Evolutionary conservation across 1,284 basidiomycete species (phyloP), one percentile per base, ranked within the genome.

Genomic region (Wallemia hederae): DNA sequence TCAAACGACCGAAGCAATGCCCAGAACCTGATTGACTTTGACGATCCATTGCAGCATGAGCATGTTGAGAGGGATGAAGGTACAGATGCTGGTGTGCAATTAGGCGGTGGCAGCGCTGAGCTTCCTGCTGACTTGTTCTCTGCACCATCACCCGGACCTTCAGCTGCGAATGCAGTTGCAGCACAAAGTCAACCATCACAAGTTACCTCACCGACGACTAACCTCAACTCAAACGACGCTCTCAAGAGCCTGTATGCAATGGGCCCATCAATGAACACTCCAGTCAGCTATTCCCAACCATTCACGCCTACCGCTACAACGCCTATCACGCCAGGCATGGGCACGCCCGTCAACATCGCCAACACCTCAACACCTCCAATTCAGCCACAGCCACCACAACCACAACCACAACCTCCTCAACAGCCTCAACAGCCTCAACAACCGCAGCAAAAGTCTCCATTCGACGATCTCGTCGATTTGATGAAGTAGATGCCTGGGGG

Each of bases 401-500:
- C 25, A 19, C 56, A 58, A 28, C 15, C 9, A 2, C 2, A 9
- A 26, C 5, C 3, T 26, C 25, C 24, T 2, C 55, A 56, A n/a
- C 56, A 58, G 24, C 56, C 24, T 26, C 56, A 58, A 7, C 56
- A 15, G 24, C 25, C 24, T 26, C 56, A 26, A 26, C 56, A 26
- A 22, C 56, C 24, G 14, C 56, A 28, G 15, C 25, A 26, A 58
- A 58, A 58, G 56, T 27, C 25, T 11, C 56, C 56, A n/a, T 58
- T 58, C 24, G 56, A 58, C 19, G 56, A 58, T 58, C n/a, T 58
- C 3, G 56, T 58, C 17, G 56, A 58, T 22, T 27, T 58, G 56
- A 58, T 58, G 56, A 58, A 49, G 22, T 49, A 49, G 22, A 49
- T n/a, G n/a, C n/a, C n/a, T n/a, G n/a, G n/a, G n/a, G n/a, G n/a